A percentile compares a stretch with the other conserved stretches of the same genome.
phyloP scores from a whole-genome alignment of 2,329 filamentous ascomycete species.

The Mycocentrospora acerina region DNA sequence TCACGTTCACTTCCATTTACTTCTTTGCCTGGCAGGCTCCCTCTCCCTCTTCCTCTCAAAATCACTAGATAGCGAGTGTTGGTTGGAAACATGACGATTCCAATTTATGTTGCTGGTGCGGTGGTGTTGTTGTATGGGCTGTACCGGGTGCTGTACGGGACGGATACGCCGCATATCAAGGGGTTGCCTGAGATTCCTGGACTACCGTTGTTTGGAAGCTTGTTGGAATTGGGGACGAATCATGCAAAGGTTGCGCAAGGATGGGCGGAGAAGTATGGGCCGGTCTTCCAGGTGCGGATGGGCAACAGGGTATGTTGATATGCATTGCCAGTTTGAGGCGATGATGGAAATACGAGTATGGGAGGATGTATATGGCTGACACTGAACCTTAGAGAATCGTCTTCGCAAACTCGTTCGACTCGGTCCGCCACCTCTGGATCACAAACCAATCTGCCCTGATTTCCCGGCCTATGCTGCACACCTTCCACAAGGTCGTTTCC shows the following conservation, averaged over 20 bases:
- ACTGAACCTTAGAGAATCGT: slow-evolving; percentile 59
- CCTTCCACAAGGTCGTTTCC: slow-evolving; percentile 78
- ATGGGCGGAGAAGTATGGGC: slow-evolving; percentile 52
- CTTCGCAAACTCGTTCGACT: slow-evolving; percentile 76
- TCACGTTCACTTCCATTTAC: slow-evolving; percentile 1
- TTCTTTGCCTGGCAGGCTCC: background rate
- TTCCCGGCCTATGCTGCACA: slow-evolving; percentile 75
- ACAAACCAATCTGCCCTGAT: slow-evolving; percentile 76
- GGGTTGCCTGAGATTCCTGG: slow-evolving; percentile 51
- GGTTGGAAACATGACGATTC: slow-evolving; percentile 35
- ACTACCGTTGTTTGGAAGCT: slow-evolving; percentile 50
- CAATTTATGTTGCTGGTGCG: slow-evolving; percentile 46
- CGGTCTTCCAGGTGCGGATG: slow-evolving; percentile 56
- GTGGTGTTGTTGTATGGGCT: slow-evolving; percentile 44
- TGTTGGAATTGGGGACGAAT: slow-evolving; percentile 49
- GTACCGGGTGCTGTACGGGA: slow-evolving; percentile 47
- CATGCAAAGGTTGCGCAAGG: slow-evolving; percentile 50
- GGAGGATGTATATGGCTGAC: slow-evolving; percentile 4
- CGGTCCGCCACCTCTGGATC: slow-evolving; percentile 74
- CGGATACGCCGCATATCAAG: slow-evolving; percentile 53
- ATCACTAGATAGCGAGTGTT: no score
- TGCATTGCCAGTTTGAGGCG: no score
- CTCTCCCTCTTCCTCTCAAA: no score
- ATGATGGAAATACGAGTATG: background rate
- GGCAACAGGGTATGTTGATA: slow-evolving; percentile 65